phyloP scores from a whole-genome alignment of 805 yeast genomes.

The fission yeast (Schizosaccharomyces pombe) region ASM294v3 CU329670.1:449501-450000 shows the following conservation, averaged over 20 bases:
- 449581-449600: not conserved
- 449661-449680: too few species aligned
- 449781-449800: not conserved
- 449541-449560: not conserved
- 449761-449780: not conserved
- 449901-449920: not conserved
- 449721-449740: not conserved
- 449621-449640: not conserved
- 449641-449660: too few species aligned
- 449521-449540: not conserved
- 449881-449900: not conserved
- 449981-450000: conserved; percentile 5
- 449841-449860: not conserved
- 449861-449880: not conserved
- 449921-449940: not conserved
- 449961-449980: not conserved
- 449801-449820: not conserved
- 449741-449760: not conserved
- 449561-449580: not conserved
- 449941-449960: not conserved
- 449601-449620: not conserved
- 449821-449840: not conserved
- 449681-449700: not conserved
- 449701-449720: not conserved
- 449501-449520: not conserved